A percentile compares a stretch with the other conserved stretches of the same genome.
Conservation (phyloP, 331 rosid genomes). For the Ulmus americana region DNA sequence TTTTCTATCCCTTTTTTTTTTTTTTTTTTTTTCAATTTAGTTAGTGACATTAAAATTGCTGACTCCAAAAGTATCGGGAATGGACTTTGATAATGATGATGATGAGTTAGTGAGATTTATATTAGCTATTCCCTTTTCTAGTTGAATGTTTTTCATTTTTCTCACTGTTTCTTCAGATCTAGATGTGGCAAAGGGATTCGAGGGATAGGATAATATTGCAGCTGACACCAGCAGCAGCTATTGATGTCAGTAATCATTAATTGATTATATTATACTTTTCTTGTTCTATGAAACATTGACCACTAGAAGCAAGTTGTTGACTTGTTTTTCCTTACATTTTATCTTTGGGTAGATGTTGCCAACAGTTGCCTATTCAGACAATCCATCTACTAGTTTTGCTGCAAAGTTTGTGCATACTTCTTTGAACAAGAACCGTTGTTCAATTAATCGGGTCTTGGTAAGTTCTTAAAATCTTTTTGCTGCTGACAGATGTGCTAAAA, state of each 20-base stretch:
- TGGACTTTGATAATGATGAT: too few relatives aligned
- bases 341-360: slow-evolving; percentile 72
- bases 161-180: slow-evolving; percentile 43
- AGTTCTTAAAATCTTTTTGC: slow-evolving; percentile 25
- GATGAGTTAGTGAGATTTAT: too few relatives aligned
- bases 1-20: too few relatives aligned
- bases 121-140: slow-evolving; percentile 6
- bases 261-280: neutral
- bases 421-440: slow-evolving; percentile 84
- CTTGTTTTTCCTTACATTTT: neutral
- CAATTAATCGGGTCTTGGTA: slow-evolving; percentile 90
- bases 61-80: too few relatives aligned
- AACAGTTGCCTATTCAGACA: slow-evolving; percentile 78
- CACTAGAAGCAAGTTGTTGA: slow-evolving; percentile 5
- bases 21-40: too few relatives aligned
- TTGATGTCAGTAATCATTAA: slow-evolving; percentile 57
- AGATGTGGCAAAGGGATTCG: slow-evolving; percentile 86
- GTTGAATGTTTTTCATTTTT: slow-evolving; percentile 12
- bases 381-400: slow-evolving; percentile 93
- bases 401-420: slow-evolving; percentile 96
- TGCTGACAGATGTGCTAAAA: slow-evolving; percentile 6
- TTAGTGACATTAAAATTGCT: too few relatives aligned
- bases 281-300: slow-evolving; percentile 15
- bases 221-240: slow-evolving; percentile 83
- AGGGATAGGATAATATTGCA: slow-evolving; percentile 87